Evolutionary conservation across 2,329 filamentous ascomycete genomes (phyloP), one percentile per base, ranked within the genome.

Genomic region (Trichothecium sympodiale): DNA sequence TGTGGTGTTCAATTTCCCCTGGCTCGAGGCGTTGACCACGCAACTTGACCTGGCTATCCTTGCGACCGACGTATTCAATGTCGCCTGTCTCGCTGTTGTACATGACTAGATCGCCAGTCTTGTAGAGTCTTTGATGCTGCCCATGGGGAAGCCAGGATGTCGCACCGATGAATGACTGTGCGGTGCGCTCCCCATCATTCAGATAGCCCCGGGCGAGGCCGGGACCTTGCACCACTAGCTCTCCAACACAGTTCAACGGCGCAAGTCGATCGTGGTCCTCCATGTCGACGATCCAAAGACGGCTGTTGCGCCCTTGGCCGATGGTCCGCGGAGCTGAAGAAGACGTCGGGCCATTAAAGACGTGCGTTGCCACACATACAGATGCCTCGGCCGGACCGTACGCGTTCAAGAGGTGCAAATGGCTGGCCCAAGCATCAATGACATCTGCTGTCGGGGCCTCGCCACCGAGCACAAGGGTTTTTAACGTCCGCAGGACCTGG

Each of bases 121-220:
- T 35, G 23, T 50, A 50, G 12, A 47, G 38, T 13, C 37, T 27
- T 25, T 6, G 6, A 25, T 25, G 10, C 20, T 25, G 6, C 8
- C 50, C 49, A 4, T 43, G 33, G 4, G 9, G 32, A 17, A 10
- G 12, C 36, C 36, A 38, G 3, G 10, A n/a, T 23, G 36, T 26
- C 13, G 45, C 14, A 6, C 15, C n/a, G 16, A 77, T 62, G 41
- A 76, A 77, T 0, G 57, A 60, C 18, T 57, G 59, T 9, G 54
- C 55, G 0, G 71, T 74, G 46, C 69, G 70, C 34, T 61, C 56
- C 1, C 55, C 53, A 29, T 74, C 65, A 38, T 67, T 65, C 25
- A 74, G 52, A 39, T 77, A 77, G 17, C 69, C 69, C 7, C 32
- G 10, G 5, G 31, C 36, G 13, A 38, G 17, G 4, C 17, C 25